Percentiles rank a stretch among this genome's conserved stretches.
Conservation (phyloP, 768 basidiomycete genomes). For the Termitomyces sp. region DNA sequence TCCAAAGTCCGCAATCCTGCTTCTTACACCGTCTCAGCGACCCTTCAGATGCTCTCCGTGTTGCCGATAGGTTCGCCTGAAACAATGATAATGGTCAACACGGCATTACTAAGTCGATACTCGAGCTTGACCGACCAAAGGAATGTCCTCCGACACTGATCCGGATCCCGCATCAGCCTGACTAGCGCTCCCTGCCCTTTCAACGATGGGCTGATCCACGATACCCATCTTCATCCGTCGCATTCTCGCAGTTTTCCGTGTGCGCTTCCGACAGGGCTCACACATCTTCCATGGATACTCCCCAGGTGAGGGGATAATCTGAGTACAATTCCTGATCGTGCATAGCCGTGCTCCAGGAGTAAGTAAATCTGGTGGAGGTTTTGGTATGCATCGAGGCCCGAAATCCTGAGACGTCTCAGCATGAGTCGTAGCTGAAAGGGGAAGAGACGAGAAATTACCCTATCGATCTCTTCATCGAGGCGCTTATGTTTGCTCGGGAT, state of each 20-base stretch:
- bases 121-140: neutral
- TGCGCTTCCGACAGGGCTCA: conserved; percentile 29
- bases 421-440: neutral
- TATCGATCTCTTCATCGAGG: conserved; percentile 16
- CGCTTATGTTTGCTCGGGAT: conserved; percentile 20
- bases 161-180: neutral
- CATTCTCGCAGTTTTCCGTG: conserved; percentile 14
- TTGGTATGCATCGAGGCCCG: neutral
- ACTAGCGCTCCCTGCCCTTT: neutral
- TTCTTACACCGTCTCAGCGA: conserved; percentile 17
- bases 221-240: conserved; percentile 1
- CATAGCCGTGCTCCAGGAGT: conserved; percentile 37
- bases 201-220: neutral
- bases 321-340: conserved; percentile 26
- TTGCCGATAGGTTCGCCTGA: conserved; percentile 7
- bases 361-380: conserved; percentile 2
- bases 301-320: conserved; percentile 29
- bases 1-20: conserved; percentile 21
- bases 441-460: neutral
- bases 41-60: neutral
- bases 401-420: neutral
- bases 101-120: neutral
- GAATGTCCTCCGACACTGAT: conserved; percentile 5
- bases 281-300: conserved; percentile 42
- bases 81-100: neutral